Percentiles rank a stretch among this genome's conserved stretches.
Conservation (phyloP, 176 grass and related monocot species). For the Aegilops speltoides region DNA sequence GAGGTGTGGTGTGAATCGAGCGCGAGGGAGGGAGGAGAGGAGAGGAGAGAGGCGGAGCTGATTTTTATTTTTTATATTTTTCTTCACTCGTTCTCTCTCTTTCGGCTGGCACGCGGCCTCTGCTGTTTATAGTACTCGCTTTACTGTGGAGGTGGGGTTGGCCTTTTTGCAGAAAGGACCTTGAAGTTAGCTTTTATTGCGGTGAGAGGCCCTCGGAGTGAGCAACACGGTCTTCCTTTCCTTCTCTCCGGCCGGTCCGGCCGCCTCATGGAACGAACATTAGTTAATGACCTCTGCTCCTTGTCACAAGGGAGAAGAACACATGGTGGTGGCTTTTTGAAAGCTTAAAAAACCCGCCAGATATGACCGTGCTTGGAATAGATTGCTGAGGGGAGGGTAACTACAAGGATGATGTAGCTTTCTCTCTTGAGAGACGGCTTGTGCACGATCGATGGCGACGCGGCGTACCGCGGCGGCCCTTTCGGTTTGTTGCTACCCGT, state of each 20-base stretch:
- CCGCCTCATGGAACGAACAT: neutral
- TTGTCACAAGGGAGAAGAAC: neutral
- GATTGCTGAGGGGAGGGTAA: neutral
- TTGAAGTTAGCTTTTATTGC: neutral
- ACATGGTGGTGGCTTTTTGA: neutral
- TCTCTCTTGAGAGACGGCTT: neutral
- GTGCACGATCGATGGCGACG: neutral
- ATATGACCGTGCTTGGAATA: neutral
- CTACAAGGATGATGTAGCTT: neutral
- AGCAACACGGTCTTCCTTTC: slow-evolving; percentile 24
- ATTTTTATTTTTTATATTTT: neutral
- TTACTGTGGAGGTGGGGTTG: neutral
- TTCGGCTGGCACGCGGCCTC: slow-evolving; percentile 8
- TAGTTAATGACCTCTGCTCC: neutral
- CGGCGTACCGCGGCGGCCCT: neutral
- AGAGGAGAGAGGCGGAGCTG: neutral
- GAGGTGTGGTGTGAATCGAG: neutral
- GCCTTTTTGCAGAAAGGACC: neutral
- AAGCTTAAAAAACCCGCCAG: neutral
- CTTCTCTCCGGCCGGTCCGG: neutral
- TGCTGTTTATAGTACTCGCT: neutral
- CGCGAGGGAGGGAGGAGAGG: neutral
- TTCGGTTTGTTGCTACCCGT: neutral
- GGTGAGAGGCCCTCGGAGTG: neutral
- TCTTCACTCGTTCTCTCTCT: neutral